Evolutionary conservation across 176 grass and related monocot species (phyloP), one percentile per base, ranked within the genome.

Genomic region (Aegilops speltoides): DNA sequence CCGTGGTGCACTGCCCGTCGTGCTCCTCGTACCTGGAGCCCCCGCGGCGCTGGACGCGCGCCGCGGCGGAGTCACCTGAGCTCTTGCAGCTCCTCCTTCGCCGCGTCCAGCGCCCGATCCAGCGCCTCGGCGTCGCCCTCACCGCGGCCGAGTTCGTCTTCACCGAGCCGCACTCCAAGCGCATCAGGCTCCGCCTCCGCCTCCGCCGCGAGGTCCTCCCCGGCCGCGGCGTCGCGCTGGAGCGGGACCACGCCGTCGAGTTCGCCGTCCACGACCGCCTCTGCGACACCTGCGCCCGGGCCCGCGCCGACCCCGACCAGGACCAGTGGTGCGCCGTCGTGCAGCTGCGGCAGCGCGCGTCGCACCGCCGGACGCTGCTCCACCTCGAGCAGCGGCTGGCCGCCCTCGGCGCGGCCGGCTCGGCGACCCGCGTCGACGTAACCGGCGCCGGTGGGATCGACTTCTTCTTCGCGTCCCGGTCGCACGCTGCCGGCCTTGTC

Each of bases 321-420:
- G 94, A 91, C 79, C 84, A 84, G 63, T 91, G 91, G 91, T 43
- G 31, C 37, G 91, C 85, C 77, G 72, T 88, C 26, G 87, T 96
- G 31, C 89, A 93, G 82, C 77, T 91, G 32, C 84, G 89, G n/a
- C 94, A 90, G 87, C 85, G 79, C 84, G 89, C 82, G 59, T 20
- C 80, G 8, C 91, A 91, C 63, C 91, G 89, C 67, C 89, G 91
- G 62, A 93, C 87, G 29, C 87, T 96, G 33, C 68, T 96, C 85
- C 90, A 90, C 79, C 82, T 93, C 37, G 91, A 96, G 69, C 94
- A 96, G 80, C 83, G 82, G 41, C 66, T 95, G 28, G 80, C 89
- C 41, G 66, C 13, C 20, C 90, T 90, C 65, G 83, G 85, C 14
- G 87, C 87, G 8, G 87, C 93, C 4, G 25, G 16, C 17, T 46